phyloP scores from a whole-genome alignment of 148 eudicot genomes.

The Rhododendron molle region DNA sequence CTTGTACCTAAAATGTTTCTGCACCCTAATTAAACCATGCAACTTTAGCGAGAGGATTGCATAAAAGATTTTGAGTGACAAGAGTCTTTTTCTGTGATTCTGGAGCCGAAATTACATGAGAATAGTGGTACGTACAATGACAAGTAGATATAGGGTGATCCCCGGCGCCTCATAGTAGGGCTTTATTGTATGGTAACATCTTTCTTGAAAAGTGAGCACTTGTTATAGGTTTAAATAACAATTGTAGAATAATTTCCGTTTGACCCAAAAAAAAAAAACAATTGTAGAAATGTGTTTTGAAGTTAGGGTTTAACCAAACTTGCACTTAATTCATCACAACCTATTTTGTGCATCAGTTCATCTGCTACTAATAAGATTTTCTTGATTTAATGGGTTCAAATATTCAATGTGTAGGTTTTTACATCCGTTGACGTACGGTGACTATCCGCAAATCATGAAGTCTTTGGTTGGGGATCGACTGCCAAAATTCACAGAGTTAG shows the following conservation, averaged over 20 bases:
- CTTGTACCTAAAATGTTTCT: not conserved
- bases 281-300: not conserved
- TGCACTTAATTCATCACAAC: not conserved
- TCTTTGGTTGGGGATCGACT: conserved; percentile 28
- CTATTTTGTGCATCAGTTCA: not conserved
- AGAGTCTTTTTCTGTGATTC: not conserved
- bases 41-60: not conserved
- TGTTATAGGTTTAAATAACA: not conserved
- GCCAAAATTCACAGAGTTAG: conserved; percentile 28
- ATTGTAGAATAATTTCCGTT: too few relatives aligned
- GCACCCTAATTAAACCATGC: not conserved
- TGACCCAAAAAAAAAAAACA: too few relatives aligned
- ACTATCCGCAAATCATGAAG: conserved; percentile 42
- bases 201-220: not conserved
- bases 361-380: not conserved
- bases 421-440: conserved; percentile 42
- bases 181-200: not conserved
- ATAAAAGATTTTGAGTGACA: not conserved
- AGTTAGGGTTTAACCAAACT: not conserved
- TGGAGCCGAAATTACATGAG: too few relatives aligned
- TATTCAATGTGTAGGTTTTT: conserved; percentile 31
- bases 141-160: not conserved
- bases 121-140: not conserved
- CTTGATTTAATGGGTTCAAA: not conserved
- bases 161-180: not conserved